Evolutionary conservation across 2,329 filamentous ascomycete species (phyloP).

Genomic region (Talaromyces sp.): DNA sequence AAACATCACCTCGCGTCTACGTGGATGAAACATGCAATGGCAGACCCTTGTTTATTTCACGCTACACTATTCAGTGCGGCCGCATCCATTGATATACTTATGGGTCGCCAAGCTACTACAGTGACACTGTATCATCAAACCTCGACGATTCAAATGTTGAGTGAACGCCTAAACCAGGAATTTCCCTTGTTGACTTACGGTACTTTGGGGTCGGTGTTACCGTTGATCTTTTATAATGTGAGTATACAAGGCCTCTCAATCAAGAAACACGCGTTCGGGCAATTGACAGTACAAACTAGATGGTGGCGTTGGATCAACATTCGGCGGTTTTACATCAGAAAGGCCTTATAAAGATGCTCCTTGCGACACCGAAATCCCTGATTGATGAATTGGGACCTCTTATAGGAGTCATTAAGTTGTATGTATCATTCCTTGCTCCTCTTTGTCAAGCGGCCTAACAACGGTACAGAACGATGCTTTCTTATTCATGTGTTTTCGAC

Average conservation of each 20-base stretch:
- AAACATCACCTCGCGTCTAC: neutral
- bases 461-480: neutral
- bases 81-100: neutral
- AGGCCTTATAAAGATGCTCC: neutral
- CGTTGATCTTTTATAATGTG: neutral
- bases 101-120: neutral
- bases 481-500: neutral
- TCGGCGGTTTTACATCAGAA: neutral
- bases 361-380: neutral
- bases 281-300: neutral
- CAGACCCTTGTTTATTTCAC: neutral
- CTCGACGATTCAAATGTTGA: neutral
- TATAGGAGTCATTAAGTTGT: neutral
- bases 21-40: neutral
- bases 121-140: neutral
- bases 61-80: neutral
- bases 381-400: neutral
- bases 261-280: neutral
- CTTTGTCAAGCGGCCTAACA: neutral
- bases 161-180: neutral
- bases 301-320: neutral
- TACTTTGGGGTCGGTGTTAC: neutral
- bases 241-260: neutral
- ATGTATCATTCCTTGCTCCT: neutral
- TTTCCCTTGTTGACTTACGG: neutral